Conservation (phyloP, 371 early-diverging fungal species). For the Mucor saturninus region DNA sequence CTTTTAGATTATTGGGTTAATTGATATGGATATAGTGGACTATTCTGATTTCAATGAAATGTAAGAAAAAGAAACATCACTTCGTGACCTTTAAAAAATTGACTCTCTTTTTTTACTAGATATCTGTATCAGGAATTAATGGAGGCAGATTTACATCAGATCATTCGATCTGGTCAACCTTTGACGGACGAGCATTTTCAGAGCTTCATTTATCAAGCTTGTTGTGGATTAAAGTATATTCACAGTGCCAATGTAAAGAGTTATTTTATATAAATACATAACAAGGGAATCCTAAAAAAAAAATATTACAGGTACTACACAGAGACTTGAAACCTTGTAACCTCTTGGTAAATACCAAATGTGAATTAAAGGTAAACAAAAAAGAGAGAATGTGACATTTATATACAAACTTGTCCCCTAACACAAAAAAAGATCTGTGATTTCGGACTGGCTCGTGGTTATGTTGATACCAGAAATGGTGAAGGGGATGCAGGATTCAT, state of each 20-base stretch:
- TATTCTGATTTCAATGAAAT: constrained; percentile 82
- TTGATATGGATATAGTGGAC: constrained; percentile 60
- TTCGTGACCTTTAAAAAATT: neutral
- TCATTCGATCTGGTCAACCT: constrained; percentile 95
- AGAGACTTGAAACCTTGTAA: constrained; percentile 97
- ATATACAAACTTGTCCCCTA: neutral
- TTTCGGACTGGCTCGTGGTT: constrained; percentile 94
- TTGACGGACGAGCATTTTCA: constrained; percentile 97
- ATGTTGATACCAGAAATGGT: constrained; percentile 62
- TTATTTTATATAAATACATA: neutral
- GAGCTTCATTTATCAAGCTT: constrained; percentile 97
- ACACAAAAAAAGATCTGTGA: constrained; percentile 74
- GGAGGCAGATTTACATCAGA: constrained; percentile 99
- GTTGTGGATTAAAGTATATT: constrained; percentile 96
- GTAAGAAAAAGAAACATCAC: constrained; percentile 44
- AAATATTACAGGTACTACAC: constrained; percentile 67
- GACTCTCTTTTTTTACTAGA: constrained; percentile 29
- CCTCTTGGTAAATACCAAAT: constrained; percentile 97
- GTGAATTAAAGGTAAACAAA: constrained; percentile 74
- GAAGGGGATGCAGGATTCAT: constrained; percentile 90
- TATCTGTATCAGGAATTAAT: constrained; percentile 92
- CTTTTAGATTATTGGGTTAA: constrained; percentile 80
- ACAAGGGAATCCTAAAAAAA: neutral
- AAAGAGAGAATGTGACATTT: constrained; percentile 1
- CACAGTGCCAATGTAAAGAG: constrained; percentile 93